phyloP scores from a whole-genome alignment of 306 rosid genomes.

The Trichosanthes truncata region DNA sequence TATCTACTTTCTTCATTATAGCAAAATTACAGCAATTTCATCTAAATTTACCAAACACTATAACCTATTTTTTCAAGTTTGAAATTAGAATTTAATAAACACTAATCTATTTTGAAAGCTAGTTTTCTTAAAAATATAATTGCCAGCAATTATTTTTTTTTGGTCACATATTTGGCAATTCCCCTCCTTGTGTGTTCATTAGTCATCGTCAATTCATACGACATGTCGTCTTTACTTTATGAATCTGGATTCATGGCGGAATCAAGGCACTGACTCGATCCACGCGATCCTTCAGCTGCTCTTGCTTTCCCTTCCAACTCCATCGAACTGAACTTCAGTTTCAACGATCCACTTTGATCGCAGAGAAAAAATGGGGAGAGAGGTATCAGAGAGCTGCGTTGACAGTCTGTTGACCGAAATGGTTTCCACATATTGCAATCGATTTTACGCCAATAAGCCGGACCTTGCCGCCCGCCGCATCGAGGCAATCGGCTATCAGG shows the following conservation, averaged over 20 bases:
- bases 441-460: slow-evolving; percentile 79
- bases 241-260: background rate
- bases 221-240: background rate
- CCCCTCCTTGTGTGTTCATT: too few relatives aligned
- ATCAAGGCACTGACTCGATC: background rate
- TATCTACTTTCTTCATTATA: too few relatives aligned
- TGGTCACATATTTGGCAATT: too few relatives aligned
- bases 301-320: background rate
- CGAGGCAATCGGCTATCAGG: slow-evolving; percentile 96
- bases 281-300: background rate
- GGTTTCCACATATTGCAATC: slow-evolving; percentile 75
- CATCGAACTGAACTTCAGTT: background rate
- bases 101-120: too few relatives aligned
- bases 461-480: slow-evolving; percentile 94
- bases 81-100: too few relatives aligned
- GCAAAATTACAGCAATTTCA: too few relatives aligned
- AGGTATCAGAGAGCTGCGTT: slow-evolving; percentile 90
- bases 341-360: background rate
- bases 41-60: too few relatives aligned
- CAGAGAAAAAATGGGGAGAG: slow-evolving; percentile 52
- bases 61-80: too few relatives aligned
- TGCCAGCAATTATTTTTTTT: too few relatives aligned
- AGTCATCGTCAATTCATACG: background rate
- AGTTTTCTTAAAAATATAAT: too few relatives aligned
- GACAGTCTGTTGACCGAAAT: slow-evolving; percentile 80